Percentiles rank a stretch among this genome's conserved stretches.
Evolutionary conservation across 768 basidiomycete species (phyloP).

Genomic region (Mycena filopes): DNA sequence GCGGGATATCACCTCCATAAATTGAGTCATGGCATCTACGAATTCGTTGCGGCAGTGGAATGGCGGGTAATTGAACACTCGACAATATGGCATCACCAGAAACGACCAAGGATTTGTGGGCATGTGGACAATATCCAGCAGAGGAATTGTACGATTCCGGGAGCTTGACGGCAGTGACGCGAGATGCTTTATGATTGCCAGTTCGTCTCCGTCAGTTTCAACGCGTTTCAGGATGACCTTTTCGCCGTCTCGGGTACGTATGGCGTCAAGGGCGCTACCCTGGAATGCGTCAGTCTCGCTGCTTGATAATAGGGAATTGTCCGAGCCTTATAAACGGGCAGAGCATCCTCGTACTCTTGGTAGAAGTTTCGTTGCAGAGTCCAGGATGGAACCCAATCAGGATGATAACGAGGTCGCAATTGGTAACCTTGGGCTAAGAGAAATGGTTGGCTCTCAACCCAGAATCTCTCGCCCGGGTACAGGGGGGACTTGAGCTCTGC

Average conservation of each 20-base stretch:
- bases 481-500: not conserved
- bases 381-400: conserved; percentile 29
- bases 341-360: not conserved
- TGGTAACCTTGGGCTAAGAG: conserved; percentile 20
- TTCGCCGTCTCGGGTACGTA: conserved; percentile 12
- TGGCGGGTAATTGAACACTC: conserved; percentile 24
- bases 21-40: conserved; percentile 8
- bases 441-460: conserved; percentile 22
- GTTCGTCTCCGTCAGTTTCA: not conserved
- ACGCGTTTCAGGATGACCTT: conserved; percentile 23
- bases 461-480: conserved; percentile 10
- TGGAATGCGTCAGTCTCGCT: not conserved
- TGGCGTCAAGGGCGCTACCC: conserved; percentile 12
- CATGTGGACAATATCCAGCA: conserved; percentile 11
- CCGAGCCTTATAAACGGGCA: not conserved
- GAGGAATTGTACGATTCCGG: conserved; percentile 14
- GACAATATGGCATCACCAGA: conserved; percentile 23
- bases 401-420: conserved; percentile 25
- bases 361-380: not conserved
- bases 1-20: no score
- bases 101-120: conserved; percentile 5
- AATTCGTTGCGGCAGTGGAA: conserved; percentile 28
- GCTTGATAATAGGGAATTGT: not conserved
- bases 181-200: not conserved
- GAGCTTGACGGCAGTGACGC: not conserved